Percentiles rank a stretch among this genome's conserved stretches.
Conservation (phyloP, 768 basidiomycete species). For the Rhodotorula graminis region DNA sequence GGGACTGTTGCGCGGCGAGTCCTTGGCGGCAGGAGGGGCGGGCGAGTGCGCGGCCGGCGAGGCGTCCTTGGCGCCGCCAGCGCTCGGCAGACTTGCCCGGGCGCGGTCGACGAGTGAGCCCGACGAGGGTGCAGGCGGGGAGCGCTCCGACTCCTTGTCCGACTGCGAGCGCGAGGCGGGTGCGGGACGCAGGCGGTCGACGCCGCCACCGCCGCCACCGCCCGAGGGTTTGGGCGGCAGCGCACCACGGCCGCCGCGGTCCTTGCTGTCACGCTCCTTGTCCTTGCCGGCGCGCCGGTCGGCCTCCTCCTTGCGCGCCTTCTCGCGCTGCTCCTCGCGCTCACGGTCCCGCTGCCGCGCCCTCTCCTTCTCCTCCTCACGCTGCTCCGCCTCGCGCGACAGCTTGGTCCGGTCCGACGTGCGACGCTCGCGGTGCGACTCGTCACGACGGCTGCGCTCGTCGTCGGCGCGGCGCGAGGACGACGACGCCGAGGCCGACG, state of each 20-base stretch:
- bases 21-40: background rate
- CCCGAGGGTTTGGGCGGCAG: constrained; percentile 8
- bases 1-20: background rate
- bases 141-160: background rate
- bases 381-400: constrained; percentile 7
- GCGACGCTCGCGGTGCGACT: background rate
- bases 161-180: background rate
- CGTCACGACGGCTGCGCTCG: constrained; percentile 3
- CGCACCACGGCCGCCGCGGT: background rate
- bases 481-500: background rate
- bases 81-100: background rate
- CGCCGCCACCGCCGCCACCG: background rate
- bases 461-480: background rate
- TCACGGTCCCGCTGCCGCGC: constrained; percentile 9
- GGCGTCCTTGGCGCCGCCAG: background rate
- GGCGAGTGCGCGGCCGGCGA: background rate
- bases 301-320: constrained; percentile 8
- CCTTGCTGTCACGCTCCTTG: background rate
- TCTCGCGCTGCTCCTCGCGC: constrained; percentile 20
- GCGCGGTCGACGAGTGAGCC: background rate
- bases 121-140: background rate
- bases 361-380: constrained; percentile 23
- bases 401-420: constrained; percentile 4
- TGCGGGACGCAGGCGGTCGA: constrained; percentile 3
- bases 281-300: background rate